Conservation (phyloP, 257 asterid species). For the Ophiorrhiza pumila region DNA sequence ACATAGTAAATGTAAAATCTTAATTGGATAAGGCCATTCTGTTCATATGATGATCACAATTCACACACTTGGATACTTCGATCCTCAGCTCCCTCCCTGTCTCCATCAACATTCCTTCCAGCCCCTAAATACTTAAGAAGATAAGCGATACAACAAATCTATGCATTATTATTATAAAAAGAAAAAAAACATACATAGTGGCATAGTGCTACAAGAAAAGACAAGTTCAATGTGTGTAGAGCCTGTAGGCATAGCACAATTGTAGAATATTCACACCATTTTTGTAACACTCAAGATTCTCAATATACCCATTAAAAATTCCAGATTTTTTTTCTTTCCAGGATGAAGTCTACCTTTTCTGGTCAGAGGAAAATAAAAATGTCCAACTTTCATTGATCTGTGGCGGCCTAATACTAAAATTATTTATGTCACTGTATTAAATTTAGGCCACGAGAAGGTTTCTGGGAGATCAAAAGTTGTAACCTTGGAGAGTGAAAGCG, state of each 20-base stretch:
- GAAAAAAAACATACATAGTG: too few relatives aligned
- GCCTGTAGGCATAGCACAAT: too few relatives aligned
- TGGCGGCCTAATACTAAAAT: conserved; percentile 12
- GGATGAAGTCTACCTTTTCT: neutral
- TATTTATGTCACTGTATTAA: conserved; percentile 24
- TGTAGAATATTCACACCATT: neutral
- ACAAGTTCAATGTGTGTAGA: neutral
- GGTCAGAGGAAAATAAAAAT: neutral
- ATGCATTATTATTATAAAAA: too few relatives aligned
- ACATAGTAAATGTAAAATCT: conserved; percentile 27
- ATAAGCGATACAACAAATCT: neutral
- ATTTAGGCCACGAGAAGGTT: conserved; percentile 44
- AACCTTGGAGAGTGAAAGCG: conserved; percentile 34
- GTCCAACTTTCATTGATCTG: neutral
- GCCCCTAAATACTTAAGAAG: neutral
- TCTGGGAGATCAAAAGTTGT: conserved; percentile 31
- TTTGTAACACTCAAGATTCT: neutral
- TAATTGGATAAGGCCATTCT: conserved; percentile 32
- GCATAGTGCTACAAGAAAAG: neutral
- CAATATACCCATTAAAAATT: neutral
- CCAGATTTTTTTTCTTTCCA: neutral
- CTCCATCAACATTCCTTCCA: conserved; percentile 17
- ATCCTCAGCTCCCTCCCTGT: conserved; percentile 3
- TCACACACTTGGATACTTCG: too few relatives aligned
- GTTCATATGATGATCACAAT: neutral